Evolutionary conservation across 306 rosid genomes (phyloP).

Genomic region (Bauhinia variegata): DNA sequence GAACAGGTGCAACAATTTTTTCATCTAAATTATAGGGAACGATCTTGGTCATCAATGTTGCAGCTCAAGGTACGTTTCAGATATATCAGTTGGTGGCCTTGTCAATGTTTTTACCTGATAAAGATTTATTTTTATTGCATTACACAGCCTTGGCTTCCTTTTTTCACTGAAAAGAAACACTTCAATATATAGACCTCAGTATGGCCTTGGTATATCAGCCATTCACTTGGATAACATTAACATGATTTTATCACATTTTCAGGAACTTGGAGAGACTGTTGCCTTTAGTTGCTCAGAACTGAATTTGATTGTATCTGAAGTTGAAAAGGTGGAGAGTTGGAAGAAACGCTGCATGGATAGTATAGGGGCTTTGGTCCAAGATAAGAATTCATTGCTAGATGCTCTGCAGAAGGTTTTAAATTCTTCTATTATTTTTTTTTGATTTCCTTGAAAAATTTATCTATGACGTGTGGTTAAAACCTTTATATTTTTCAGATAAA

Average conservation of each 20-base stretch:
- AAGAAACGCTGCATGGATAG: constrained; percentile 57
- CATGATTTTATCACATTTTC: constrained; percentile 43
- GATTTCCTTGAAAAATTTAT: neutral
- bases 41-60: constrained; percentile 63
- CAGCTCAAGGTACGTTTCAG: constrained; percentile 65
- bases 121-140: constrained; percentile 29
- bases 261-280: constrained; percentile 69
- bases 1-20: constrained; percentile 64
- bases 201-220: constrained; percentile 26
- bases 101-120: constrained; percentile 14
- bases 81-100: constrained; percentile 7
- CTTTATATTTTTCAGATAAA: constrained; percentile 57
- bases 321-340: constrained; percentile 89
- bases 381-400: constrained; percentile 55
- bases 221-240: constrained; percentile 21
- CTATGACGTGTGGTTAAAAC: constrained; percentile 18
- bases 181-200: neutral
- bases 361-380: constrained; percentile 50
- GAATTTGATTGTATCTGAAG: constrained; percentile 66
- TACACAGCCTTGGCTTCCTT: neutral
- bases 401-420: constrained; percentile 68
- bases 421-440: constrained; percentile 25
- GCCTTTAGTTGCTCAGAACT: constrained; percentile 78
- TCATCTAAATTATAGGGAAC: constrained; percentile 44
- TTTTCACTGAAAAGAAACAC: constrained; percentile 20